Evolutionary conservation across 1,284 basidiomycete species (phyloP).

Genomic region (Schizopora paradoxa): DNA sequence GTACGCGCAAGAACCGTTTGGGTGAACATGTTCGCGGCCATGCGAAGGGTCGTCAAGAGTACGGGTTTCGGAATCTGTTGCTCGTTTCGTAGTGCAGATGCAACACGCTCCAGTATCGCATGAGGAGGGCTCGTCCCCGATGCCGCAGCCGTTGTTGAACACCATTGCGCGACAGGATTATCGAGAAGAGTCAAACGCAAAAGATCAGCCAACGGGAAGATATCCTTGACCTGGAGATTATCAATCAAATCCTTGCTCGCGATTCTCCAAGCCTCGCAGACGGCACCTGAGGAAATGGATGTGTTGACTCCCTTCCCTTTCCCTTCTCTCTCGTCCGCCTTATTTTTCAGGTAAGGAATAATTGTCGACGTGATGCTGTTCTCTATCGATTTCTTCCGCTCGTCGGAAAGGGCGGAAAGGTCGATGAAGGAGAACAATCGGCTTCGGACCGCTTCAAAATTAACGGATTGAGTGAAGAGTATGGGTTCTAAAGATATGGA

Average conservation of each 20-base stretch:
- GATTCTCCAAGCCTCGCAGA: conserved; percentile 38
- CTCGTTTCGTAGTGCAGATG: conserved; percentile 4
- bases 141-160: conserved; percentile 30
- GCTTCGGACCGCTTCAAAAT: conserved; percentile 54
- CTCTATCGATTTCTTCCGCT: conserved; percentile 42
- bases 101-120: conserved; percentile 24
- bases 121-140: conserved; percentile 26
- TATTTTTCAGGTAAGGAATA: conserved; percentile 64
- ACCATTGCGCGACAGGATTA: conserved; percentile 47
- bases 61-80: conserved; percentile 40
- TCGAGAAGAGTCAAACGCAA: conserved; percentile 79
- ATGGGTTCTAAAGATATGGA: conserved; percentile 71
- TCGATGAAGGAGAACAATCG: conserved; percentile 68
- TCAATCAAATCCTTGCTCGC: conserved; percentile 42
- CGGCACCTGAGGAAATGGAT: conserved; percentile 25
- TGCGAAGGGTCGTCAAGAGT: conserved; percentile 64
- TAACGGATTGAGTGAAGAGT: conserved; percentile 66
- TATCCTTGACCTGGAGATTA: conserved; percentile 48
- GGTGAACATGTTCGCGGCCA: conserved; percentile 72
- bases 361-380: conserved; percentile 43
- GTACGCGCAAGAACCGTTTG: conserved; percentile 46
- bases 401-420: conserved; percentile 28
- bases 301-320: conserved; percentile 24
- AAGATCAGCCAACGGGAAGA: conserved; percentile 81
- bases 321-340: conserved; percentile 27